Conservation (phyloP, 106 monocot species). For the Acorus calamus region DNA sequence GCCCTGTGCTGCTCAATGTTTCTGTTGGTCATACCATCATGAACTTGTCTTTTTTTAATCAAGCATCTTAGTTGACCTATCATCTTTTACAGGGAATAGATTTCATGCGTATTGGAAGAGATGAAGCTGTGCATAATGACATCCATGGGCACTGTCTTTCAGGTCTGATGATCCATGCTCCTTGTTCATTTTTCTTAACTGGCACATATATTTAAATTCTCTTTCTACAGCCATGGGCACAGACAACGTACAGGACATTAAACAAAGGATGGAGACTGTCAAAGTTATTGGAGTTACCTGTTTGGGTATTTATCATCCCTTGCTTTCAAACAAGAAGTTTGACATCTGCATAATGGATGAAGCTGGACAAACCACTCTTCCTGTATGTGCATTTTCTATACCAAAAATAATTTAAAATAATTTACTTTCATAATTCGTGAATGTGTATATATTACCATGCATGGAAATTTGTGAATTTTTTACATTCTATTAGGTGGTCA, state of each 20-base stretch:
- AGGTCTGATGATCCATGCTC: conserved; percentile 26
- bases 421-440: too few species aligned
- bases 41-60: too few species aligned
- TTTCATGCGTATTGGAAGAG: conserved; percentile 86
- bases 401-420: too few species aligned
- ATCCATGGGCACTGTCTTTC: conserved; percentile 60
- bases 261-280: conserved; percentile 56
- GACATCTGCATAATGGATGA: conserved; percentile 98
- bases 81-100: conserved; percentile 51
- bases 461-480: too few species aligned
- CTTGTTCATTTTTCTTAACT: not conserved
- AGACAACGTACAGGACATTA: conserved; percentile 52
- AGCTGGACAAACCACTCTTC: conserved; percentile 93
- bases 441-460: too few species aligned
- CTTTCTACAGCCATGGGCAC: conserved; percentile 21
- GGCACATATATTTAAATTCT: not conserved
- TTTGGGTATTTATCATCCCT: conserved; percentile 79
- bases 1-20: too few species aligned
- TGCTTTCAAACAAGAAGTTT: conserved; percentile 82
- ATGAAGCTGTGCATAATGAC: conserved; percentile 68
- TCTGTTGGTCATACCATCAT: too few species aligned
- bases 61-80: not conserved
- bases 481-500: too few species aligned
- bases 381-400: conserved; percentile 33
- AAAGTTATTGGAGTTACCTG: conserved; percentile 94